Percentiles rank a stretch among this genome's conserved stretches.
These are phyloP conservation scores for Tylopilus microsporus DNA, from an alignment of 1,284 basidiomycete genomes.

Conservation along the genomic window DNA sequence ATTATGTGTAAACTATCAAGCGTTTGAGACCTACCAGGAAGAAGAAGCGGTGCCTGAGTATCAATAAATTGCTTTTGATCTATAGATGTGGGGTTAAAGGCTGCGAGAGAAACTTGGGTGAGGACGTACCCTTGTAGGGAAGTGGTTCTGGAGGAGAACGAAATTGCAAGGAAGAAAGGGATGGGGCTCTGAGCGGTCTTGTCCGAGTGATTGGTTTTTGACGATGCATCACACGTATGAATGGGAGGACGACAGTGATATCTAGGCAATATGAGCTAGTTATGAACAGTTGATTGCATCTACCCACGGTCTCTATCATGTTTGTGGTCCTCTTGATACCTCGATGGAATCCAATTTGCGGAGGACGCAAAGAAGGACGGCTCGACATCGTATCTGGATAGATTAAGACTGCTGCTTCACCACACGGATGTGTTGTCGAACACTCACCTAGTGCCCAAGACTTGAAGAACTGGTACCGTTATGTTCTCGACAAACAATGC, in stretches of 20 bases:
- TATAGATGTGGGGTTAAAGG: no score
- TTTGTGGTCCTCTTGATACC: conserved; percentile 49
- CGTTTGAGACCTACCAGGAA: conserved; percentile 22
- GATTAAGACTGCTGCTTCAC: no score
- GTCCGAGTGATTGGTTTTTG: no score
- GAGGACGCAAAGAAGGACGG: conserved; percentile 58
- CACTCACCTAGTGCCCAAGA: conserved; percentile 46
- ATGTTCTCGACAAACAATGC: conserved; percentile 49
- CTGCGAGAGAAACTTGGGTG: no score
- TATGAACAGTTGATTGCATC: neutral
- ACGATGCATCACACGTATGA: no score
- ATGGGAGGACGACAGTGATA: conserved; percentile 48
- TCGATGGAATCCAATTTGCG: conserved; percentile 51
- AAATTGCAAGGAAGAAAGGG: no score
- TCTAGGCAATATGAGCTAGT: conserved; percentile 27
- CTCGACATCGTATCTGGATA: conserved; percentile 39
- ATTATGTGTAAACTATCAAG: no score
- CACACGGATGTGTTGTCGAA: no score
- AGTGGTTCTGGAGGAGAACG: no score
- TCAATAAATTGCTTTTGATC: conserved; percentile 41
- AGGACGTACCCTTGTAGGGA: no score
- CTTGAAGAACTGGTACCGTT: no score
- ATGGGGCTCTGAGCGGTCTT: no score
- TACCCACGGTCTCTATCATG: conserved; percentile 45
- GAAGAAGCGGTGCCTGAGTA: conserved; percentile 41